These are phyloP conservation scores for Poa pratensis DNA, from an alignment of 176 grass and related monocot species.

Conservation along the genomic window DNA sequence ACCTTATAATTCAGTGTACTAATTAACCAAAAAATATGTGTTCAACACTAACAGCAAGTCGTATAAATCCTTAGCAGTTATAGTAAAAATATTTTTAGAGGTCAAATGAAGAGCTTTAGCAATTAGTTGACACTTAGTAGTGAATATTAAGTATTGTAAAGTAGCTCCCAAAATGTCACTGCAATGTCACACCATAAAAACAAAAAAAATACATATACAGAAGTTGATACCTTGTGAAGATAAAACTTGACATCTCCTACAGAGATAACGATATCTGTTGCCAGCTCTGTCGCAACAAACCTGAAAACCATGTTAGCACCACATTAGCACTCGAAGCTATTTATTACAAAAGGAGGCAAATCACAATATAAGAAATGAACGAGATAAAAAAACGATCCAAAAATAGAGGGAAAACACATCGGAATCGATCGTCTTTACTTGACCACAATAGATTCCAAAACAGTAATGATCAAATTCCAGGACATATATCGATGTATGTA, in stretches of 20 bases:
- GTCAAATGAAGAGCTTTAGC: not conserved
- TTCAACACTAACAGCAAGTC: not conserved
- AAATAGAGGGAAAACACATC: not conserved
- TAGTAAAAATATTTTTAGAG: constrained; percentile 2
- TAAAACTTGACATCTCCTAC: constrained; percentile 88
- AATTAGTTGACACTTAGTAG: not conserved
- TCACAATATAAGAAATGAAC: not conserved
- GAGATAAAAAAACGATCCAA: constrained; percentile 14
- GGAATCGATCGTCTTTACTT: not conserved
- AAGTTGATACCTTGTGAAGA: constrained; percentile 89
- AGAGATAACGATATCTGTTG: constrained; percentile 84
- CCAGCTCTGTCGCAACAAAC: constrained; percentile 92
- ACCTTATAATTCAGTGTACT: not conserved
- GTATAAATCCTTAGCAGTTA: not conserved
- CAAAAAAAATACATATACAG: constrained; percentile 24
- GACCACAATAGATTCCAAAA: not conserved
- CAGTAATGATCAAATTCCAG: not conserved
- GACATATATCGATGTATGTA: not conserved
- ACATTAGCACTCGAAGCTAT: constrained; percentile 28
- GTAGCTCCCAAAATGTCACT: not conserved
- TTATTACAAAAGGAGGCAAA: not conserved
- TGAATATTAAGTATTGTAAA: not conserved
- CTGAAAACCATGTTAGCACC: constrained; percentile 55
- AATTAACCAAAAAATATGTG: not conserved
- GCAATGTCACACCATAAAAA: constrained; percentile 3